Evolutionary conservation across 2,329 filamentous ascomycete species (phyloP), one percentile per base, ranked within the genome.

Genomic region (Clarireedia hainanense): DNA sequence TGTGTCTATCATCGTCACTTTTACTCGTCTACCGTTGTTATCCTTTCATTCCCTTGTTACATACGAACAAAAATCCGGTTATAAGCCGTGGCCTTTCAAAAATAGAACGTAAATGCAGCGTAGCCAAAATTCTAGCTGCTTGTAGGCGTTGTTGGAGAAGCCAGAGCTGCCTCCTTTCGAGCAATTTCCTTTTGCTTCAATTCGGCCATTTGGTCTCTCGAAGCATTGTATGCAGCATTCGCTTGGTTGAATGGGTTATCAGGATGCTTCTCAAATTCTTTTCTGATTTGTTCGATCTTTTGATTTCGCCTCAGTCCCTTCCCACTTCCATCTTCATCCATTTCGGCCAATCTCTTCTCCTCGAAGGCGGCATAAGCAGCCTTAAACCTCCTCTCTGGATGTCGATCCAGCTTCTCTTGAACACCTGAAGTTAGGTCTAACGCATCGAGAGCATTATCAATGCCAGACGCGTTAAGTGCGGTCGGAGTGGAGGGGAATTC

Each of bases 211-310:
- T 99, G 92, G 4, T 90, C 89, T 72, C 82, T 86, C 23, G 79
- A 81, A 53, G 89, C 82, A 72, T 99, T 89, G 73, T 90, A 95
- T 3, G 77, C 72, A 2, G 84, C 88, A 51, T 76, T 82, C 15
- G 86, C 84, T 74, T 95, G 89, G 74, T 96, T 96, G 75, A 95
- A 94, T 14, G 94, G 94, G 71, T 99, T 99, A 65, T 97, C 92
- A 1, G 89, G 86, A 67, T 88, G 88, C 77, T 90, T 95, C 72
- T 95, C 88, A 71, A 97, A 99, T 75, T 97, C 94, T 77, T 95
- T 95, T 60, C 81, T 74, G 63, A 95, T 88, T 68, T 85, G 79
- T 61, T 92, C 88, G 66, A 91, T 85, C 72, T 88, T 86, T 80
- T 96, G 91, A 64, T 95, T 83, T 64, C 88, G 77, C 56, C 91